Percentiles rank a stretch among this genome's conserved stretches.
Conservation (phyloP, 257 asterid genomes). For the Voacanga thouarsii region DNA sequence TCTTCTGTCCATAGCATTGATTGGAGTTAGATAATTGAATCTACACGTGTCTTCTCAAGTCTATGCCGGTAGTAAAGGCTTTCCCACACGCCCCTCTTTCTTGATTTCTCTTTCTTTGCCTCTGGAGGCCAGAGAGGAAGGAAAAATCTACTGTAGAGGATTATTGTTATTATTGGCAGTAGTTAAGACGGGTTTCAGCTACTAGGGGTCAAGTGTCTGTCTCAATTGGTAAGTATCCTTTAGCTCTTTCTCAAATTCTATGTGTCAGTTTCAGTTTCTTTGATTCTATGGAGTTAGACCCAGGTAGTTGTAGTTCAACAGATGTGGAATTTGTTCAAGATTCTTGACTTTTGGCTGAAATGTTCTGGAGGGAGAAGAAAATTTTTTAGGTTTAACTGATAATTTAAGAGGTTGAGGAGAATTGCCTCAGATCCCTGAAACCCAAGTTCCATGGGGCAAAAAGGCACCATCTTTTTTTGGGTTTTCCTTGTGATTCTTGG, state of each 20-base stretch:
- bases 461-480: conserved; percentile 43
- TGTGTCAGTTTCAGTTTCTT: conserved; percentile 24
- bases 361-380: conserved; percentile 24
- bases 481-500: conserved; percentile 66
- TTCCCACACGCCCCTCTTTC: conserved; percentile 34
- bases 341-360: conserved; percentile 39
- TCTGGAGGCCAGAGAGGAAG: conserved; percentile 13
- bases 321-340: conserved; percentile 33
- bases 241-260: conserved; percentile 10
- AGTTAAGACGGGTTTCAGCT: conserved; percentile 25
- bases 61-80: conserved; percentile 35
- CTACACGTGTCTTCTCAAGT: conserved; percentile 68
- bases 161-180: conserved; percentile 8
- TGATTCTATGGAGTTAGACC: conserved; percentile 21
- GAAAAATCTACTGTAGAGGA: conserved; percentile 20
- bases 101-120: background rate
- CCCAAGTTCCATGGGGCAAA: conserved; percentile 57
- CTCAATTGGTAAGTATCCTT: conserved; percentile 41
- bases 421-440: conserved; percentile 78
- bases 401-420: conserved; percentile 51
- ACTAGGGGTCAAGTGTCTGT: conserved; percentile 15
- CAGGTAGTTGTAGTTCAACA: conserved; percentile 5
- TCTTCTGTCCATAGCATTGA: conserved; percentile 47
- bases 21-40: conserved; percentile 74
- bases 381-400: conserved; percentile 13